A percentile compares a stretch with the other conserved stretches of the same genome.
phyloP scores from a whole-genome alignment of 306 rosid species.

The barrel medic (Medicago truncatula) region MtrunA17r5.0-ANR NC_053045.1:44104001-44104500 shows the following conservation, averaged over 20 bases:
- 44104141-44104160: constrained; percentile 25
- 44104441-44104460: constrained; percentile 53
- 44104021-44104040: constrained; percentile 32
- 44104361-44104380: constrained; percentile 36
- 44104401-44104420: constrained; percentile 45
- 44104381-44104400: constrained; percentile 42
- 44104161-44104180: constrained; percentile 47
- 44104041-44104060: constrained; percentile 29
- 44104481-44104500: constrained; percentile 42
- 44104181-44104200: constrained; percentile 50
- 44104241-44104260: constrained; percentile 48
- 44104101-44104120: constrained; percentile 28
- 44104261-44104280: constrained; percentile 37
- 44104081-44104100: constrained; percentile 32
- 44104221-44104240: constrained; percentile 42
- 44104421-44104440: constrained; percentile 41
- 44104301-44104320: constrained; percentile 1
- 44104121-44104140: constrained; percentile 34
- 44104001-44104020: constrained; percentile 32
- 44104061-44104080: constrained; percentile 9
- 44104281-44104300: constrained; percentile 48
- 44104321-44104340: constrained; percentile 30
- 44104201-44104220: constrained; percentile 34
- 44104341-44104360: background rate
- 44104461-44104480: constrained; percentile 25